Evolutionary conservation across 345 rosid genomes (phyloP), one percentile per base, ranked within the genome.

Genomic region (Eucalyptus shirleyi): DNA sequence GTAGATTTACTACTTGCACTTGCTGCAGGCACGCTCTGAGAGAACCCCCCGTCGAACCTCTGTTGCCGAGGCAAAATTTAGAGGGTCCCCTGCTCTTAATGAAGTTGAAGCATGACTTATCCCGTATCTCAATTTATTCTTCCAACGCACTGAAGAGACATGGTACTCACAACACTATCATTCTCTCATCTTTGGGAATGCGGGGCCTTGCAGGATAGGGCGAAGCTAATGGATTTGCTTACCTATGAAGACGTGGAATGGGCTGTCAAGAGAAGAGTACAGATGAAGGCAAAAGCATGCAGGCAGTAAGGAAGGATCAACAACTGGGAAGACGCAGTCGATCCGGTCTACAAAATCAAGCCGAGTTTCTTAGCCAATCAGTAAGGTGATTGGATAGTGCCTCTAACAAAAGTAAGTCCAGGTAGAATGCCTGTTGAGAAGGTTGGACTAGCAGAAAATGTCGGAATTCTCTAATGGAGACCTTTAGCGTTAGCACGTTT

Each of bases 381-480:
- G 80, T 94, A 92, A n/a, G 93, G 95, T 30, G 91, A 93, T 37
- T 93, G 96, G 94, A 95, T 96, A 90, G 93, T 95, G 96, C 96
- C 98, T 12, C 91, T 95, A 34, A 95, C 97, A 10, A 95, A 96
- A 89, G 94, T 10, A 93, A 93, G 96, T 95, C 87, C 97, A 92
- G 91, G 93, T 95, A 49, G 94, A 92, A 91, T 96, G 94, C 93
- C 89, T 95, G 89, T 90, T 94, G 89, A 93, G 96, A 89, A 92
- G 97, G 92, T 88, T 94, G 92, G 96, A 95, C 87, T 95, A 88
- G 91, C 56, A 4, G 18, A 21, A 16, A 62, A 42, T 50, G 55
- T 62, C n/a, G 21, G 23, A n/a, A 19, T 77, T 88, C 62, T 69
- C 83, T 23, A 56, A 37, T 77, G 47, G 42, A 37, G 45, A 37